Evolutionary conservation across 768 basidiomycete genomes (phyloP), one percentile per base, ranked within the genome.

Genomic region (Wakefieldia striispora): DNA sequence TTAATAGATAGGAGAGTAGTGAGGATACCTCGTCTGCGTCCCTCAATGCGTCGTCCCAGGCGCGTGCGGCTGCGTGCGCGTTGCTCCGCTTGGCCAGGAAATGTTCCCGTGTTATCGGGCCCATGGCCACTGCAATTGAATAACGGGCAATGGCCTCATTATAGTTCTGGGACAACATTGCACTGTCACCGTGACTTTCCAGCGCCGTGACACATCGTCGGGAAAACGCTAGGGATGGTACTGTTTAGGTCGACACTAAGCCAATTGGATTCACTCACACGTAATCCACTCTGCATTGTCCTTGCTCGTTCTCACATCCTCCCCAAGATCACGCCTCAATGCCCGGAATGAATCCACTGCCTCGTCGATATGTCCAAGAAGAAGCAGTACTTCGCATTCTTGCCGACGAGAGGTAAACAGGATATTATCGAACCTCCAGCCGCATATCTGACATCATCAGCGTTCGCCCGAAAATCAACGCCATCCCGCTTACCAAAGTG

Each of bases 381-480:
- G 13, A 41, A 31, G n/a, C 12, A 53, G 45, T 10, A 10, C n/a
- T 23, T 54, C 53, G 19, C 53, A 54, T 16, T 23, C 31, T 33
- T 39, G 35, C 24, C 31, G 44, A 17, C 24, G 21, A 21, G 36
- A 38, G 10, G 19, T 33, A 34, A 53, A 53, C 16, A 16, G 12
- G 12, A 54, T 16, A n/a, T 53, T 39, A 20, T 53, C 53, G 14
- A 54, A 53, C 24, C 31, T 53, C 50, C 53, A 54, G 1, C 53
- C 53, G 6, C 51, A 54, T 38, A 54, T 42, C 53, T 54, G 14
- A 21, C 31, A 19, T 12, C 21, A 27, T 53, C 23, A 46, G 11
- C 4, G 16, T 16, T 16, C 4, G 27, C 7, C n/a, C 1, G 6
- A 1, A 41, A 35, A 9, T 5, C 35, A 19, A 19, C 36, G 24